Evolutionary conservation across 78 protist species (phyloP).

Genomic region (Dictyostelium firmibasis): DNA sequence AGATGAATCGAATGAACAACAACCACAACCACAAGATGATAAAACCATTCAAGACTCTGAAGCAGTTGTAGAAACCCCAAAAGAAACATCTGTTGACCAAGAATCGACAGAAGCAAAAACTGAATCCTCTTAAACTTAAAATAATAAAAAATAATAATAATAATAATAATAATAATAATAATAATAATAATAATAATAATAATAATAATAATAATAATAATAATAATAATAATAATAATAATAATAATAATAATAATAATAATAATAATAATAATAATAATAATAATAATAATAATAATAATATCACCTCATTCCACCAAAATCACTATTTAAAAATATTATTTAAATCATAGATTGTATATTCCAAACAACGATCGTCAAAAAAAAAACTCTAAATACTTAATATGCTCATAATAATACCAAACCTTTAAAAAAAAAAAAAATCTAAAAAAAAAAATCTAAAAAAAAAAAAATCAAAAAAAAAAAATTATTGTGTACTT

Average conservation of each 20-base stretch:
- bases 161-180: no score
- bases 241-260: no score
- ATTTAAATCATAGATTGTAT: slow-evolving; percentile 17
- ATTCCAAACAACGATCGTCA: slow-evolving; percentile 8
- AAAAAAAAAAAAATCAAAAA: background rate
- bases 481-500: background rate
- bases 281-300: background rate
- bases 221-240: background rate
- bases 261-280: no score
- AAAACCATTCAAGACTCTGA: background rate
- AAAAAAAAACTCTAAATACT: background rate
- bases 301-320: background rate
- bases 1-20: background rate
- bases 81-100: background rate
- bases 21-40: background rate
- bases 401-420: background rate
- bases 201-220: no score
- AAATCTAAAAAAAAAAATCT: background rate
- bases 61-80: background rate
- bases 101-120: slow-evolving; percentile 3
- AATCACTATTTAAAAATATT: slow-evolving; percentile 1
- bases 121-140: background rate
- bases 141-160: no score
- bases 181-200: no score
- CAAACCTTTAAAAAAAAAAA: background rate